Evolutionary conservation across 2,329 filamentous ascomycete species (phyloP).

Genomic region (Meredithiella fracta): DNA sequence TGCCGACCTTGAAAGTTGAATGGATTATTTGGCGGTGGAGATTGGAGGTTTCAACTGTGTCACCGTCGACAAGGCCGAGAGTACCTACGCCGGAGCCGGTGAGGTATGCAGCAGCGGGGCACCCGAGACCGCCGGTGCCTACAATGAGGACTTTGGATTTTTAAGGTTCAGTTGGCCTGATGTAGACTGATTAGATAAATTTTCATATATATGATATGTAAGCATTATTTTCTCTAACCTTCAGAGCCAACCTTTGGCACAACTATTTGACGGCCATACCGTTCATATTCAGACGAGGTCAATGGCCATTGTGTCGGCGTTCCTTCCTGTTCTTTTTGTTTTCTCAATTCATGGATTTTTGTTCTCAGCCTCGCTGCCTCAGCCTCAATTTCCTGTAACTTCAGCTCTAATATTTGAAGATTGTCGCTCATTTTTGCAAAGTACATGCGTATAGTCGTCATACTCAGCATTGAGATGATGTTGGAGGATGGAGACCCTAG

Average conservation of each 20-base stretch:
- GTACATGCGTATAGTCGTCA: background rate
- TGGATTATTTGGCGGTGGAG: constrained; percentile 86
- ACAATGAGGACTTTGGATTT: constrained; percentile 60
- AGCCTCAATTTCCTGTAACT: background rate
- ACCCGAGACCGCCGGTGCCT: constrained; percentile 78
- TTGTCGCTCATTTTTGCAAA: background rate
- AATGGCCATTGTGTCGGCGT: constrained; percentile 50
- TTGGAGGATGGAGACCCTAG: constrained; percentile 1
- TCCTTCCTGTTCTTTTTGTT: background rate
- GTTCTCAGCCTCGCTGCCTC: background rate
- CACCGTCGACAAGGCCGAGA: constrained; percentile 73
- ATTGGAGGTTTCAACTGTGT: constrained; percentile 77
- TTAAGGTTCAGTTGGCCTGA: constrained; percentile 62
- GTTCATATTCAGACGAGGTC: constrained; percentile 54
- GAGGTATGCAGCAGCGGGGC: constrained; percentile 82
- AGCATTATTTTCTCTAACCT: constrained; percentile 35
- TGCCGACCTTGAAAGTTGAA: constrained; percentile 50
- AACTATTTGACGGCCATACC: constrained; percentile 85
- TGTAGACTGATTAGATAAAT: background rate
- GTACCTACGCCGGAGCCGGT: constrained; percentile 75
- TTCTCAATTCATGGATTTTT: background rate
- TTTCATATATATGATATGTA: no score
- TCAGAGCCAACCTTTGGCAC: constrained; percentile 64
- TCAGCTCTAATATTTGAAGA: background rate
- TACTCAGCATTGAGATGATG: constrained; percentile 14